These are phyloP conservation scores for Diaporthe helianthi DNA, from an alignment of 2,329 filamentous ascomycete genomes.

Conservation along the genomic window DNA sequence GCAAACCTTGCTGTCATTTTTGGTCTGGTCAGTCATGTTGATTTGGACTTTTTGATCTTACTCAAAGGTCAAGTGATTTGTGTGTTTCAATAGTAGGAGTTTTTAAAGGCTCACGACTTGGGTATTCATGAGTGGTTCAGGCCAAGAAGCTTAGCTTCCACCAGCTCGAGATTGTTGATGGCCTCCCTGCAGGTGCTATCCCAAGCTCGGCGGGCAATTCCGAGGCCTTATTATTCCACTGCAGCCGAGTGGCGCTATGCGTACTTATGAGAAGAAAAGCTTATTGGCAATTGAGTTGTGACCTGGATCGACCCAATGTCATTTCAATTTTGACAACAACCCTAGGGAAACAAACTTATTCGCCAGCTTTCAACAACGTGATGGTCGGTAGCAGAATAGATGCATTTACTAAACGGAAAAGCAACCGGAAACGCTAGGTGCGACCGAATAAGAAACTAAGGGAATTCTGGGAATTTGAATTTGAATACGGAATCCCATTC, in stretches of 20 bases:
- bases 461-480: no score
- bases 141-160: not conserved
- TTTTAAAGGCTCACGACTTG: not conserved
- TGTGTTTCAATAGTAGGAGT: no score
- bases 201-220: not conserved
- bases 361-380: not conserved
- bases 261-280: not conserved
- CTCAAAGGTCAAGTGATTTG: not conserved
- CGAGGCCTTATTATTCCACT: conserved; percentile 16
- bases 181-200: conserved; percentile 3
- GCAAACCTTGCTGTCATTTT: not conserved
- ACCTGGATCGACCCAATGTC: not conserved
- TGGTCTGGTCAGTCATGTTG: conserved; percentile 20
- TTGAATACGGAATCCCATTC: conserved; percentile 10
- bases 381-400: not conserved
- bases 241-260: not conserved
- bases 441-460: not conserved
- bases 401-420: conserved; percentile 3
- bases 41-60: no score
- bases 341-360: not conserved
- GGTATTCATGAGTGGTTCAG: not conserved
- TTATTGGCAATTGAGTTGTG: not conserved
- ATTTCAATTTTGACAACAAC: not conserved
- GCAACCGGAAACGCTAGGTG: not conserved
- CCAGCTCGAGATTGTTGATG: not conserved